Percentiles rank a stretch among this genome's conserved stretches.
phyloP scores from a whole-genome alignment of 176 grass and related monocot genomes.

The Oryza meyeriana region DNA sequence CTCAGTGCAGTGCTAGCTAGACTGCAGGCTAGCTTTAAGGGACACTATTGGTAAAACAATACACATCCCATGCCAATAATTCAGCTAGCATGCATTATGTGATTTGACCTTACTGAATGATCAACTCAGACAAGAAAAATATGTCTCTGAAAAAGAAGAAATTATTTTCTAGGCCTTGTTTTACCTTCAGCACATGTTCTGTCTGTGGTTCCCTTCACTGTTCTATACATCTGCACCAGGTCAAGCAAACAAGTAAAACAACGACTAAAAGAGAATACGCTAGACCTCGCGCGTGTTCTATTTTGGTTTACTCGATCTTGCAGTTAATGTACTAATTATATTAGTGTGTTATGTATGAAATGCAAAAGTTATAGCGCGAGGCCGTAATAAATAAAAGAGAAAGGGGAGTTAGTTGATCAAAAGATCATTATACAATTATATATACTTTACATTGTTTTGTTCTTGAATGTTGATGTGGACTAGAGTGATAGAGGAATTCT shows the following conservation, averaged over 20 bases:
- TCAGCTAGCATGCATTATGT: slow-evolving; percentile 37
- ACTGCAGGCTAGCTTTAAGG: slow-evolving; percentile 9
- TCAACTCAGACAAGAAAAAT: slow-evolving; percentile 28
- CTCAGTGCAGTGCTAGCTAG: neutral
- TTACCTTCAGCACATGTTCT: slow-evolving; percentile 73
- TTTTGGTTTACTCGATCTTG: slow-evolving; percentile 24
- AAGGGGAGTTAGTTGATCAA: neutral
- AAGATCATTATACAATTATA: neutral
- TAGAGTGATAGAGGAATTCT: neutral
- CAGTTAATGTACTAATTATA: neutral
- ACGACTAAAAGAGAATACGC: slow-evolving; percentile 14
- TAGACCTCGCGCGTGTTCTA: slow-evolving; percentile 2
- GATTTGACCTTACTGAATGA: slow-evolving; percentile 45
- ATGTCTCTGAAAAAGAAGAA: slow-evolving; percentile 21
- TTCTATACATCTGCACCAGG: slow-evolving; percentile 96
- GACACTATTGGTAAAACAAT: slow-evolving; percentile 20
- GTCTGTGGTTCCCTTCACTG: slow-evolving; percentile 84
- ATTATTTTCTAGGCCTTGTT: slow-evolving; percentile 27
- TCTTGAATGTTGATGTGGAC: neutral
- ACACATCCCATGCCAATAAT: slow-evolving; percentile 37
- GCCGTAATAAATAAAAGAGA: neutral
- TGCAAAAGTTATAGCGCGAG: neutral
- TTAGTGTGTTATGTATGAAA: neutral
- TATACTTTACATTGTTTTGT: neutral
- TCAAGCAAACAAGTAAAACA: slow-evolving; percentile 22